Percentiles rank a stretch among this genome's conserved stretches.
Conservation (phyloP, 2,329 filamentous ascomycete genomes). For the Verruconis gallopava region DNA sequence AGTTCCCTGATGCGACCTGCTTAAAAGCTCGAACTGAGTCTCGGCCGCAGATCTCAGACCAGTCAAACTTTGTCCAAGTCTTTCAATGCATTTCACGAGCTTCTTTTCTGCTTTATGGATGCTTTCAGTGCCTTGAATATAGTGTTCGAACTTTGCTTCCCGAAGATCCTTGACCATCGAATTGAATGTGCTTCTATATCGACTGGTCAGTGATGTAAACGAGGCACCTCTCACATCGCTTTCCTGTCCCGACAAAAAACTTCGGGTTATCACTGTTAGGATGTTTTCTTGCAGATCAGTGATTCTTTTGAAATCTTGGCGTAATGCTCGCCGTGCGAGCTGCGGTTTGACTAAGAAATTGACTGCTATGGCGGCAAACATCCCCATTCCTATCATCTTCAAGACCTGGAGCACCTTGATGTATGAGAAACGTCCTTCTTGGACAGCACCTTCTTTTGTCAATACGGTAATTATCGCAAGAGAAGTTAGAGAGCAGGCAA, state of each 20-base stretch:
- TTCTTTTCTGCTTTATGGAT: constrained; percentile 68
- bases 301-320: constrained; percentile 58
- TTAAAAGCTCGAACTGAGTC: constrained; percentile 55
- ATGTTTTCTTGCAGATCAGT: constrained; percentile 69
- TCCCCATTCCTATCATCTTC: constrained; percentile 72
- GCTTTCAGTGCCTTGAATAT: constrained; percentile 62
- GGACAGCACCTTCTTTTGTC: constrained; percentile 82
- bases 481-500: constrained; percentile 68
- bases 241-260: constrained; percentile 74
- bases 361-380: constrained; percentile 55
- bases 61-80: constrained; percentile 75
- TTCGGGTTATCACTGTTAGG: constrained; percentile 66
- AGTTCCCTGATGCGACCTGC: background rate
- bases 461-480: constrained; percentile 81
- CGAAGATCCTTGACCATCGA: constrained; percentile 63
- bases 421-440: constrained; percentile 67
- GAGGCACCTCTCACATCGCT: constrained; percentile 56
- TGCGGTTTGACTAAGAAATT: constrained; percentile 68
- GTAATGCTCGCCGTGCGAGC: constrained; percentile 61
- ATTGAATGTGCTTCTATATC: constrained; percentile 54
- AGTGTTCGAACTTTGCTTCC: constrained; percentile 85
- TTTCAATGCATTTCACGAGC: constrained; percentile 73
- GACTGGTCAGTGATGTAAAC: constrained; percentile 48
- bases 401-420: constrained; percentile 71
- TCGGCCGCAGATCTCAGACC: constrained; percentile 79